Evolutionary conservation across 345 rosid genomes (phyloP).

Genomic region (Syzygium aromaticum): DNA sequence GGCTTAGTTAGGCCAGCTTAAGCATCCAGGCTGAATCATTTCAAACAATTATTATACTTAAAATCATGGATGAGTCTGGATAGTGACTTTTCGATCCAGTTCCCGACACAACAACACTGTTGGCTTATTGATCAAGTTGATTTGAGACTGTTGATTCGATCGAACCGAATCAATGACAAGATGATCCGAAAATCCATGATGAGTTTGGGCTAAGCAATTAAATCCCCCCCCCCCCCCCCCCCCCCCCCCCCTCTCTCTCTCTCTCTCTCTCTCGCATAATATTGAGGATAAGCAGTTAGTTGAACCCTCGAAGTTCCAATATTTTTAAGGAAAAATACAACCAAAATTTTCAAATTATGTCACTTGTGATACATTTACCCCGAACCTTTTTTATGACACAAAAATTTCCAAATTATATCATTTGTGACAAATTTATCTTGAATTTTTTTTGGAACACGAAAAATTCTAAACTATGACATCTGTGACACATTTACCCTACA

Average conservation of each 20-base stretch:
- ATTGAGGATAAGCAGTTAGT: neutral
- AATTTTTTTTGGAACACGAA: too few relatives aligned
- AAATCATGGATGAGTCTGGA: neutral
- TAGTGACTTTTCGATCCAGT: neutral
- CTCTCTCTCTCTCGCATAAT: neutral
- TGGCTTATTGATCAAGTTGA: neutral
- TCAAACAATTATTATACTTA: neutral
- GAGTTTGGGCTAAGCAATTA: neutral
- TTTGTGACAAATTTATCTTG: too few relatives aligned
- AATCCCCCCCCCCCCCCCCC: neutral
- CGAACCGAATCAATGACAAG: neutral
- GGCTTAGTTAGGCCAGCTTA: neutral
- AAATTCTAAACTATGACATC: too few relatives aligned
- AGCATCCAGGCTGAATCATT: neutral
- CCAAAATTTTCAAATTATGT: too few relatives aligned
- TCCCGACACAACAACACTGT: neutral
- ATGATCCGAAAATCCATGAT: neutral
- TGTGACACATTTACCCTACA: too few relatives aligned
- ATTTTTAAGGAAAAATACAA: too few relatives aligned
- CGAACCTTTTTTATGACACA: too few relatives aligned
- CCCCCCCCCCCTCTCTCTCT: neutral
- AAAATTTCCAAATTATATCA: too few relatives aligned
- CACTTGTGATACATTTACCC: too few relatives aligned
- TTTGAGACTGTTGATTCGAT: neutral
- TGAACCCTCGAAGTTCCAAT: neutral